Percentiles rank a stretch among this genome's conserved stretches.
Evolutionary conservation across 23 red algal genomes (phyloP).

Genomic region (Gracilaria gracilis): DNA sequence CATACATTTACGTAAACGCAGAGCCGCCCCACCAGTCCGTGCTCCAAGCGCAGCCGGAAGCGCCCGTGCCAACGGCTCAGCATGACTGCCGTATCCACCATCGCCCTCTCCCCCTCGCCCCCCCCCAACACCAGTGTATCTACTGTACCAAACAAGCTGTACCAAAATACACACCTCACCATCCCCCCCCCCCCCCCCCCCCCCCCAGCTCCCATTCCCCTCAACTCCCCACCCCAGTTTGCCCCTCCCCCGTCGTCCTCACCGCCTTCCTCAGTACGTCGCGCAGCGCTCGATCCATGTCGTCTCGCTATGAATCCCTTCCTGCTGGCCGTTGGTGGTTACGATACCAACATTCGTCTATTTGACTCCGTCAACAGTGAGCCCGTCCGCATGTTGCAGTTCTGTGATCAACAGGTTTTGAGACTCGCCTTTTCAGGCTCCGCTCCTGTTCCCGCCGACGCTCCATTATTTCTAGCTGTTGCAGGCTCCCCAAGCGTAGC

Average conservation of each 20-base stretch:
- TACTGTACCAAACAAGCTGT: too few relatives aligned
- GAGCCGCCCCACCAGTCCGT: background rate
- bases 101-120: background rate
- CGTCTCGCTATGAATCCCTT: constrained; percentile 36
- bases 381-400: constrained; percentile 23
- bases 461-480: constrained; percentile 54
- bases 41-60: background rate
- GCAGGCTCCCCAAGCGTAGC: constrained; percentile 58
- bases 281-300: constrained; percentile 44
- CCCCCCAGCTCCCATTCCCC: background rate
- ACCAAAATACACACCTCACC: background rate
- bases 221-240: background rate
- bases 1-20: too few relatives aligned
- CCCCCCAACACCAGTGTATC: background rate
- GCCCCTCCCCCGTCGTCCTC: constrained; percentile 1
- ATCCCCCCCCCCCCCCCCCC: background rate
- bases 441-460: constrained; percentile 14
- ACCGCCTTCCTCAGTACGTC: background rate
- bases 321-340: constrained; percentile 57
- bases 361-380: constrained; percentile 35
- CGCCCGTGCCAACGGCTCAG: background rate
- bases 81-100: background rate
- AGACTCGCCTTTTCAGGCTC: constrained; percentile 53
- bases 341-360: constrained; percentile 66
- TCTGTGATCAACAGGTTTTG: constrained; percentile 54